Conservation (phyloP, 2,329 filamentous ascomycete genomes). For the Botrytis hyacinthi region DNA sequence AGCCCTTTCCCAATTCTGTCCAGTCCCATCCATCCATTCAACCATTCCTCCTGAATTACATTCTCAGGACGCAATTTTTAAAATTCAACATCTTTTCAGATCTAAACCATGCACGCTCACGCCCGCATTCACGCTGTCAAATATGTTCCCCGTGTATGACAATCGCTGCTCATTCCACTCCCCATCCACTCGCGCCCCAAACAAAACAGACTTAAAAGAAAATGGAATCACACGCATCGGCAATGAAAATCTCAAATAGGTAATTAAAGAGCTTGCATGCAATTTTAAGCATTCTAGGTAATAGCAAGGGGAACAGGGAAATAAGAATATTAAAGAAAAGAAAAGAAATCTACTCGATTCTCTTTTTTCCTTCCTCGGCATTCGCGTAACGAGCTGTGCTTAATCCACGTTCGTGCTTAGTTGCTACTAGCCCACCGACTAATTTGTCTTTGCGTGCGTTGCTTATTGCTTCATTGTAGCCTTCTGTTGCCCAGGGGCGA, state of each 20-base stretch:
- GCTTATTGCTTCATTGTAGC: slow-evolving; percentile 80
- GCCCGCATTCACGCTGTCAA: neutral
- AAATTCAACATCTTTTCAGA: slow-evolving; percentile 4
- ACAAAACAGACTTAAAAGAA: neutral
- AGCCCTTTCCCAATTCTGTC: neutral
- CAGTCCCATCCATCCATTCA: neutral
- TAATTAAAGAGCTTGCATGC: slow-evolving; percentile 3
- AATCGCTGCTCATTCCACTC: neutral
- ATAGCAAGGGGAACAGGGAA: slow-evolving; percentile 1
- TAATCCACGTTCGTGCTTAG: slow-evolving; percentile 73
- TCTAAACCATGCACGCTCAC: slow-evolving; percentile 7
- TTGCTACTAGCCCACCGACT: slow-evolving; percentile 69
- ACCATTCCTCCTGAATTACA: neutral
- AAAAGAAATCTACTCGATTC: slow-evolving; percentile 61
- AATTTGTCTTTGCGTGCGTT: slow-evolving; percentile 81
- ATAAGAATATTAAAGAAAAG: neutral
- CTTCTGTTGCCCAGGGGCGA: slow-evolving; percentile 79
- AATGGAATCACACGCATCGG: neutral
- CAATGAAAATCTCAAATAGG: neutral
- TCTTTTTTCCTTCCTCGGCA: slow-evolving; percentile 97
- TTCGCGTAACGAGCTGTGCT: slow-evolving; percentile 80
- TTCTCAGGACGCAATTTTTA: neutral
- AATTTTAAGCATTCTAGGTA: neutral
- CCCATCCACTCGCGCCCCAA: neutral
- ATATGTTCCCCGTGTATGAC: neutral